A percentile compares a stretch with the other conserved stretches of the same genome.
phyloP scores from a whole-genome alignment of 202 grass and related monocot species.

The Zizania palustris region DNA sequence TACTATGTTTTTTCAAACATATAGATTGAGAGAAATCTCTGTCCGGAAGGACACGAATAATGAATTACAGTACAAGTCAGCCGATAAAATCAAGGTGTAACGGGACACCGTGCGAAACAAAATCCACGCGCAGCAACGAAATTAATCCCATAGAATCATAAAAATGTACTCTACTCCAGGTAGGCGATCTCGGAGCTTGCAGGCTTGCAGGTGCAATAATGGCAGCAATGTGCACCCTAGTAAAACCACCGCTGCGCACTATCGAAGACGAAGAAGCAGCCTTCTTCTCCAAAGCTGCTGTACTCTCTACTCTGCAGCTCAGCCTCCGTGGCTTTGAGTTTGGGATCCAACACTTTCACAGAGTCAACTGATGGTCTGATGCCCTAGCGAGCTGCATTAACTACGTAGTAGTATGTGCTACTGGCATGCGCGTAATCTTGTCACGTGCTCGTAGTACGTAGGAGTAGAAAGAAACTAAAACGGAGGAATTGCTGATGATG shows the following conservation, averaged over 20 bases:
- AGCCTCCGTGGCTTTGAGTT: not conserved
- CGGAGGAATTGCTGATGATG: slow-evolving; percentile 4
- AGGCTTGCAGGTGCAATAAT: not conserved
- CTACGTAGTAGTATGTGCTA: not conserved
- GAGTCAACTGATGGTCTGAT: no score
- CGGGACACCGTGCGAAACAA: not conserved
- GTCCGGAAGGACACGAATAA: not conserved
- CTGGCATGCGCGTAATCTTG: no score
- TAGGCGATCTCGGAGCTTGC: not conserved
- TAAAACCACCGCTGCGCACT: not conserved
- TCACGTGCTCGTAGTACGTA: no score
- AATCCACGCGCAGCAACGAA: not conserved
- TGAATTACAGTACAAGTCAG: not conserved
- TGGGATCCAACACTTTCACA: not conserved
- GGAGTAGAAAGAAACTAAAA: no score
- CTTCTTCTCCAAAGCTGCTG: not conserved
- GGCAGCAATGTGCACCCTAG: not conserved
- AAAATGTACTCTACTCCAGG: not conserved
- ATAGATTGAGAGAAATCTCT: not conserved
- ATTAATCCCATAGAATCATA: no score
- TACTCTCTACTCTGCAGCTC: not conserved
- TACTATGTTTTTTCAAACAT: not conserved
- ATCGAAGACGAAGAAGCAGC: not conserved
- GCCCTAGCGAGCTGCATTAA: not conserved
- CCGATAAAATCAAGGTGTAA: not conserved